Evolutionary conservation across 805 yeast genomes (phyloP).

Genomic region (Lipomyces sp.): DNA sequence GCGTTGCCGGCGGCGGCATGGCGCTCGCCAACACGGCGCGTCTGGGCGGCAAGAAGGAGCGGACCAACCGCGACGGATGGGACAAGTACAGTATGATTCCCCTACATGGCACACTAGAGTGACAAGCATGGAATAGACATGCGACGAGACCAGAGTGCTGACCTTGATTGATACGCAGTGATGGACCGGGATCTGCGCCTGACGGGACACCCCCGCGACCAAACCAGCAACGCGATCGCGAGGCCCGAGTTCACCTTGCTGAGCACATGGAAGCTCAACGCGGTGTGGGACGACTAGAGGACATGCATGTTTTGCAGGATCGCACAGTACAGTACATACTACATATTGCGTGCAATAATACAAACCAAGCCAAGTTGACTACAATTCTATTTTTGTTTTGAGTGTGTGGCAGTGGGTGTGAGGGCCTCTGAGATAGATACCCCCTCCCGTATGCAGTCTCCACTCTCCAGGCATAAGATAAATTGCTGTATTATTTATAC

Average conservation of each 20-base stretch:
- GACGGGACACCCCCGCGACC: conserved; percentile 73
- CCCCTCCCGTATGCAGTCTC: too few relatives aligned
- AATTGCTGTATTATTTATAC: too few relatives aligned
- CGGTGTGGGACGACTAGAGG: conserved; percentile 5
- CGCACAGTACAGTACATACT: too few relatives aligned
- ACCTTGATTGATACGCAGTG: too few relatives aligned
- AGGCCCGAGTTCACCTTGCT: conserved; percentile 77
- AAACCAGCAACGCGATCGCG: conserved; percentile 61
- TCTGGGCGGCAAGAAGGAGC: conserved; percentile 44
- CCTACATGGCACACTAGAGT: neutral
- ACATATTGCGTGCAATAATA: too few relatives aligned
- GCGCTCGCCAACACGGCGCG: conserved; percentile 44
- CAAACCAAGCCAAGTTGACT: too few relatives aligned
- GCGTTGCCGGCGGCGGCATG: conserved; percentile 53
- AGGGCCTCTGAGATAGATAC: too few relatives aligned
- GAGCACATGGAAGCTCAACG: conserved; percentile 43
- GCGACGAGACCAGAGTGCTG: too few relatives aligned
- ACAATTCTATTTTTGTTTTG: too few relatives aligned
- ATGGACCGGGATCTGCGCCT: conserved; percentile 73
- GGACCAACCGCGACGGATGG: conserved; percentile 26
- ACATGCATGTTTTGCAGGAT: too few relatives aligned
- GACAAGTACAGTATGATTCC: conserved; percentile 21
- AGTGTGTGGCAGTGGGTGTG: too few relatives aligned
- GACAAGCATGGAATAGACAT: neutral
- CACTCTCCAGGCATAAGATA: too few relatives aligned